Base-by-base conservation (phyloP, 2,329 filamentous ascomycete genomes). In the Epichloe uncinata region DNA sequence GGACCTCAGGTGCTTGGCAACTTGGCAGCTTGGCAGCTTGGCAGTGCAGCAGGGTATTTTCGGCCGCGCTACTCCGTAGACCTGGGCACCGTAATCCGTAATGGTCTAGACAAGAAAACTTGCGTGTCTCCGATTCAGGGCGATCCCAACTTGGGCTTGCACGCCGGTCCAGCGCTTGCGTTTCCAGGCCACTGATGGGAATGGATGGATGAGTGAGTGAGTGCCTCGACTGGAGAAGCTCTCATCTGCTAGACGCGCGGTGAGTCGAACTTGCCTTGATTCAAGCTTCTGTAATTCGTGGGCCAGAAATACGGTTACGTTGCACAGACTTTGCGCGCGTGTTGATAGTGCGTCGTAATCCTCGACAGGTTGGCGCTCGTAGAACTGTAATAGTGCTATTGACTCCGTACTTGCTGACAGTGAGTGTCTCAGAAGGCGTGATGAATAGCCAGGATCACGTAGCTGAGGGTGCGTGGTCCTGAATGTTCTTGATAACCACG, bases 21-120 rank as follows among this genome's bases (percentile, higher is more conserved):
- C 34, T 45, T 43, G 46, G 49, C 22, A 7, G 26, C 7, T 26
- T 26, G 22, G n/a, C n/a, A n/a, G n/a, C n/a, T n/a, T n/a, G n/a
- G 49, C 53, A 36, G 36, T 44, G 48, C 48, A 48, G 30, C 50
- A 54, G 40, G 43, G 42, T 40, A 46, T 42, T 43, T 48, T 33
- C 30, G 45, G 45, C 45, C 36, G 42, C 45, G 42, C 45, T 50
- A 45, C 26, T 9, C 26, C 26, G n/a, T 26, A 22, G 48, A 9
- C 36, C 42, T 45, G 48, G 48, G 26, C 22, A 26, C n/a, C n/a
- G n/a, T n/a, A n/a, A n/a, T n/a, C 22, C 7, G 22, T 7, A 7
- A 8, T 26, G 22, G 22, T 26, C 22, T 26, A 26, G 22, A 26
- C 22, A 26, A 26, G 7, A n/a, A 26, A 26, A 26, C 22, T 26